phyloP scores from a whole-genome alignment of 2,329 filamentous ascomycete genomes.

The Diaporthe batatas region DNA sequence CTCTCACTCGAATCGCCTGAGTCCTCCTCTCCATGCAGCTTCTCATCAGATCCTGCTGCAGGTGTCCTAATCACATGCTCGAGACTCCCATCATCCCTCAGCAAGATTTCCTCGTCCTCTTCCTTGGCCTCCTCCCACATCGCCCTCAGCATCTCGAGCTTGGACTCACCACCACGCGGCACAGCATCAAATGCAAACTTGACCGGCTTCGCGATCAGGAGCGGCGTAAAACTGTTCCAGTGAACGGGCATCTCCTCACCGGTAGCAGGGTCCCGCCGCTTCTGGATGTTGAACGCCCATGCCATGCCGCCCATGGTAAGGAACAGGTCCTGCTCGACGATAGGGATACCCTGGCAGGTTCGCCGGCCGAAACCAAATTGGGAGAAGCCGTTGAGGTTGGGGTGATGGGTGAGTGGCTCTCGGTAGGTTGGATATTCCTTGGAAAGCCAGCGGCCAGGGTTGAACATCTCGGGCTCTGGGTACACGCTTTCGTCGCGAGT shows the following conservation, averaged over 20 bases:
- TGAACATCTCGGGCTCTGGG: constrained; percentile 55
- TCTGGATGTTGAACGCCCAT: constrained; percentile 52
- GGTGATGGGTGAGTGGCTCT: constrained; percentile 54
- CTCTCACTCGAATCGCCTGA: constrained; percentile 37
- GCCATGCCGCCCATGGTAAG: constrained; percentile 56
- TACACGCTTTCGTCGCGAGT: constrained; percentile 58
- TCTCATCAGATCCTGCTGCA: background rate
- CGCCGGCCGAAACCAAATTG: constrained; percentile 68
- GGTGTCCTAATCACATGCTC: constrained; percentile 37
- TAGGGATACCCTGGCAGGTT: constrained; percentile 59
- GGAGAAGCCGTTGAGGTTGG: constrained; percentile 56
- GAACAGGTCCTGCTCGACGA: constrained; percentile 58
- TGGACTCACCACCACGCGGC: constrained; percentile 47
- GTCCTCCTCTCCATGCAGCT: constrained; percentile 40
- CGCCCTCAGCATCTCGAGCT: constrained; percentile 45
- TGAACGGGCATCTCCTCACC: constrained; percentile 53
- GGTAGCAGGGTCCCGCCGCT: constrained; percentile 47
- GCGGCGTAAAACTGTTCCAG: constrained; percentile 59
- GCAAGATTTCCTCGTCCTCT: constrained; percentile 50
- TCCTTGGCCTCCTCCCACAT: constrained; percentile 55
- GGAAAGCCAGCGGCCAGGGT: constrained; percentile 56
- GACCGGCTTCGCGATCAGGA: constrained; percentile 59
- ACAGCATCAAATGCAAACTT: constrained; percentile 55
- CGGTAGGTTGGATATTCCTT: constrained; percentile 55
- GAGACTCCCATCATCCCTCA: constrained; percentile 38